These are phyloP conservation scores for Panaeolus papilionaceus DNA, from an alignment of 768 basidiomycete species.

Conservation along the genomic window DNA sequence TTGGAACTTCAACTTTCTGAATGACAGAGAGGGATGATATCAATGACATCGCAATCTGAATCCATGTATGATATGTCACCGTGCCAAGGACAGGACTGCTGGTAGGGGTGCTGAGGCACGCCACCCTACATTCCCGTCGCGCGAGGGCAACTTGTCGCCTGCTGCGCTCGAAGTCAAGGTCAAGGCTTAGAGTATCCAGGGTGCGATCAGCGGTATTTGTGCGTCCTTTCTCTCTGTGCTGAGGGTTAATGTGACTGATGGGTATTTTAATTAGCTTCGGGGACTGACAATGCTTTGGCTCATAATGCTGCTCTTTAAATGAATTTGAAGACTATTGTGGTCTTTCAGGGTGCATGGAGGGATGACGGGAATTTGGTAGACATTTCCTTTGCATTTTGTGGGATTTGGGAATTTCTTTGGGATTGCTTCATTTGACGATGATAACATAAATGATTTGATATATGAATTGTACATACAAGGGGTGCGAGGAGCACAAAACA, in stretches of 20 bases:
- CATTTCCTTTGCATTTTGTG: background rate
- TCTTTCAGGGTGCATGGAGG: too few species aligned
- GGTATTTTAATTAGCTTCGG: background rate
- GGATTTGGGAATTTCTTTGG: background rate
- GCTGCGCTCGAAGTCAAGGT: background rate
- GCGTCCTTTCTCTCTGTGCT: background rate
- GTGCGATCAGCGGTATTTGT: background rate
- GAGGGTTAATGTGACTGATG: too few species aligned
- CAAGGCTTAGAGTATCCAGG: background rate
- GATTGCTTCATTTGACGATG: too few species aligned
- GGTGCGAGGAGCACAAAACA: background rate
- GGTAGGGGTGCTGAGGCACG: too few species aligned
- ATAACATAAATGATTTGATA: background rate
- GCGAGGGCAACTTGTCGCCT: constrained; percentile 32
- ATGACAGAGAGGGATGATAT: too few species aligned
- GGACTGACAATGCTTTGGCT: background rate
- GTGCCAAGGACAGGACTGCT: too few species aligned
- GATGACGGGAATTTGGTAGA: too few species aligned
- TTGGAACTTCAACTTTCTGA: too few species aligned
- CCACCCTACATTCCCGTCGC: too few species aligned
- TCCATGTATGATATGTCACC: too few species aligned
- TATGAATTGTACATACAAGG: constrained; percentile 5
- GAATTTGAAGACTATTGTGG: background rate
- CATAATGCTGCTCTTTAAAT: background rate
- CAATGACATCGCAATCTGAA: too few species aligned